Conservation (phyloP, 768 basidiomycete species). For the Lactarius quietus region DNA sequence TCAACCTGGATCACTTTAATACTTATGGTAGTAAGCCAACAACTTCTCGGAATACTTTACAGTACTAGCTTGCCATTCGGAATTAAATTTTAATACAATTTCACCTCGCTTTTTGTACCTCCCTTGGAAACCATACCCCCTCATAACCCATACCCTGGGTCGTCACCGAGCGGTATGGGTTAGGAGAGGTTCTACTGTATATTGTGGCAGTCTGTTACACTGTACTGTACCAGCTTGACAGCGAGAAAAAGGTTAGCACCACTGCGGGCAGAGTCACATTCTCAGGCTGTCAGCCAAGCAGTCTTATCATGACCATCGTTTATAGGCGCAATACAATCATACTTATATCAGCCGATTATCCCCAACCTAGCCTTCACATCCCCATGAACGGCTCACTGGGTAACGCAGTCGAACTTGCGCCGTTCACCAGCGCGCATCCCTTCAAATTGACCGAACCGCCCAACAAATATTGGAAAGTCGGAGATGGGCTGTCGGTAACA, state of each 20-base stretch:
- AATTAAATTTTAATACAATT: no score
- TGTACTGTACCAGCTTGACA: no score
- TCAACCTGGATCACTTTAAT: no score
- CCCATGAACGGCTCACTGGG: not conserved
- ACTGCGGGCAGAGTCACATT: not conserved
- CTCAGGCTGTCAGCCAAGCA: not conserved
- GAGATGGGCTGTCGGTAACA: slow-evolving; percentile 35
- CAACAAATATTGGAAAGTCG: slow-evolving; percentile 43
- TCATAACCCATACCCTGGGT: no score
- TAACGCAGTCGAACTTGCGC: not conserved
- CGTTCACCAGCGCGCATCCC: slow-evolving; percentile 18
- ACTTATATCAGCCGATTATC: slow-evolving; percentile 1
- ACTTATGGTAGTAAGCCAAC: no score
- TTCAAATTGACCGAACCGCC: slow-evolving; percentile 40
- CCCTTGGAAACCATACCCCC: no score
- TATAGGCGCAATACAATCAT: not conserved
- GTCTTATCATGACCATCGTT: not conserved
- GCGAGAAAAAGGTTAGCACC: not conserved
- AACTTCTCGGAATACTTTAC: no score
- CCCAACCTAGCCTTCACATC: not conserved
- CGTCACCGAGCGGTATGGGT: no score
- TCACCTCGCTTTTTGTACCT: no score
- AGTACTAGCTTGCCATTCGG: no score
- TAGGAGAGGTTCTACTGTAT: no score
- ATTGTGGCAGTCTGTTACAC: no score